Evolutionary conservation across 129 eudicot species (phyloP).

Genomic region (Escallonia rubra): DNA sequence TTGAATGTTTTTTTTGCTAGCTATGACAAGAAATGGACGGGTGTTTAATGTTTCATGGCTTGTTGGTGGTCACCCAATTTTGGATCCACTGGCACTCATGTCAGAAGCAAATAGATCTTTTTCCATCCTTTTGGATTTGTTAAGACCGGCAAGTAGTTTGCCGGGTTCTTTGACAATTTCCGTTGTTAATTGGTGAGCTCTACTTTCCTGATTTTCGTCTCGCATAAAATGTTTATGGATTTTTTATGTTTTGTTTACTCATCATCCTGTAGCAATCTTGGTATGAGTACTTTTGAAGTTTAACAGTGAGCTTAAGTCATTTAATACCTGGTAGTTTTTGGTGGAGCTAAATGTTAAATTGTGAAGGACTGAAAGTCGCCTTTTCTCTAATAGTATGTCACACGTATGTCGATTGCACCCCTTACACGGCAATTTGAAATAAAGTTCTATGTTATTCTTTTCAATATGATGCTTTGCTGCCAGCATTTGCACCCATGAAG

Average conservation of each 20-base stretch:
- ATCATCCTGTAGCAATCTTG: no score
- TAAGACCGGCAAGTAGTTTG: constrained; percentile 45
- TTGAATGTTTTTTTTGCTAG: constrained; percentile 20
- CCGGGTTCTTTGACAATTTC: constrained; percentile 74
- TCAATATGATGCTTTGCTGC: neutral
- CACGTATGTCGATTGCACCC: no score
- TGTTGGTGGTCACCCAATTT: constrained; percentile 67
- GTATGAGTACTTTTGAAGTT: neutral
- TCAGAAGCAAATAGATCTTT: constrained; percentile 67
- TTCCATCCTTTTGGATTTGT: constrained; percentile 48
- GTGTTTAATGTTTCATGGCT: constrained; percentile 65
- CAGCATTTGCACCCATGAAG: neutral
- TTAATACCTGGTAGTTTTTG: neutral
- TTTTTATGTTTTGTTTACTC: neutral
- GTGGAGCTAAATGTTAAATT: neutral
- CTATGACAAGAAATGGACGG: constrained; percentile 29
- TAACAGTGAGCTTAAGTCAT: neutral
- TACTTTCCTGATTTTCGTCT: neutral
- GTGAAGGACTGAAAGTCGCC: neutral
- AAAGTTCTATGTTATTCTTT: neutral
- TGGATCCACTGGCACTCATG: constrained; percentile 50
- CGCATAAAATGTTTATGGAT: neutral
- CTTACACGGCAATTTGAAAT: no score
- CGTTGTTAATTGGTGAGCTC: constrained; percentile 78
- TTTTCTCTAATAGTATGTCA: no score